These are phyloP conservation scores for Trichoderma oligosporum DNA, from an alignment of 2,329 filamentous ascomycete genomes.

Conservation along the genomic window DNA sequence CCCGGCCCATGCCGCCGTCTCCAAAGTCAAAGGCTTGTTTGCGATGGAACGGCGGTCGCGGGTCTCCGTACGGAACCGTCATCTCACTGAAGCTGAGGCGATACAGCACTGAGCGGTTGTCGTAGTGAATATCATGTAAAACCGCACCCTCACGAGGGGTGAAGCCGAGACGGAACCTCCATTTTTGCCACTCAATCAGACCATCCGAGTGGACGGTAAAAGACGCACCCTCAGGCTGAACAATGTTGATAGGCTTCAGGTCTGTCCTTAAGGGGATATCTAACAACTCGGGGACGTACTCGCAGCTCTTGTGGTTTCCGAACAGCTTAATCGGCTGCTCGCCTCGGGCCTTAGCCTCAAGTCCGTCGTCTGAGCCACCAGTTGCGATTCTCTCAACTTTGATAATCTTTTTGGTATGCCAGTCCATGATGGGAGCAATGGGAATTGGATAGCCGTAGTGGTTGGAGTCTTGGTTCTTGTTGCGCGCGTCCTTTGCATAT, in stretches of 20 bases:
- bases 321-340: constrained; percentile 46
- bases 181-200: constrained; percentile 61
- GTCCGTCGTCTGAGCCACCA: constrained; percentile 43
- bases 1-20: constrained; percentile 63
- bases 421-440: constrained; percentile 57
- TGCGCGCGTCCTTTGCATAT: constrained; percentile 43
- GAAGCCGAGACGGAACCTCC: constrained; percentile 66
- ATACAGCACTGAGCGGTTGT: constrained; percentile 62
- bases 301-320: constrained; percentile 37
- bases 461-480: constrained; percentile 52
- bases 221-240: constrained; percentile 65
- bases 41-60: constrained; percentile 60
- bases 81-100: constrained; percentile 66
- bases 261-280: constrained; percentile 45
- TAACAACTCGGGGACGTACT: constrained; percentile 51
- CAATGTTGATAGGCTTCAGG: constrained; percentile 67
- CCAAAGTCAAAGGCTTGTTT: constrained; percentile 73
- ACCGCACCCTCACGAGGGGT: constrained; percentile 68
- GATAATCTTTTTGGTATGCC: constrained; percentile 50
- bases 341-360: constrained; percentile 35
- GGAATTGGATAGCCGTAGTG: constrained; percentile 61
- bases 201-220: constrained; percentile 54
- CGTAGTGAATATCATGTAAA: constrained; percentile 66
- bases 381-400: constrained; percentile 56
- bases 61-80: constrained; percentile 65